A percentile compares a stretch with the other conserved stretches of the same genome.
Conservation (phyloP, 495 filamentous ascomycete species). For the Immersiella caudata region DNA sequence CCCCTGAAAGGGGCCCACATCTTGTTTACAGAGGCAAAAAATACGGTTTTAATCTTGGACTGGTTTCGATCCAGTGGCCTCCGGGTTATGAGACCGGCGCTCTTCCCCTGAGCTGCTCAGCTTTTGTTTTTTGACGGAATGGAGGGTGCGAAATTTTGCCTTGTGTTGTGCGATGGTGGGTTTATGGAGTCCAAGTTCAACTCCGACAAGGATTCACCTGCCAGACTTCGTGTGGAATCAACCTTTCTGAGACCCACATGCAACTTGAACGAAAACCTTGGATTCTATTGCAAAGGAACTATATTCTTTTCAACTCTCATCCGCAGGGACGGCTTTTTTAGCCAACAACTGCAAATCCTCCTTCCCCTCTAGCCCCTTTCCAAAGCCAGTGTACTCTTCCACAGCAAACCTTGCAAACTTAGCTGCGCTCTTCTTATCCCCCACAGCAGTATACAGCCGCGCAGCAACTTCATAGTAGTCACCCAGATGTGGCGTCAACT, state of each 20-base stretch:
- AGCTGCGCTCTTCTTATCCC: neutral
- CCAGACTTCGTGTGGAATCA: no score
- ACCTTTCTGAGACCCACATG: no score
- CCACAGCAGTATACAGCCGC: no score
- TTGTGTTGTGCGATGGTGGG: no score
- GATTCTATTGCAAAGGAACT: no score
- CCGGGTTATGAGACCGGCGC: neutral
- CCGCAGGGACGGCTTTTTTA: neutral
- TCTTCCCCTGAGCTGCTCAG: neutral
- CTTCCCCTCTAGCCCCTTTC: constrained; percentile 23
- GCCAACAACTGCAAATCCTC: neutral
- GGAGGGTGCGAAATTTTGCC: neutral
- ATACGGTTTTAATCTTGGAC: neutral
- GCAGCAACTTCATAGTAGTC: no score
- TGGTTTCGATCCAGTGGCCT: neutral
- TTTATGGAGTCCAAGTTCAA: no score
- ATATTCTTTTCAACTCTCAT: no score
- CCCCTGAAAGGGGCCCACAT: no score
- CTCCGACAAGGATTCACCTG: no score
- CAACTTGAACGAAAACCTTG: no score
- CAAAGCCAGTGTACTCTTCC: constrained; percentile 27
- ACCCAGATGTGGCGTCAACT: no score
- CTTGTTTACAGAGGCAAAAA: neutral
- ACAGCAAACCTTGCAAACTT: constrained; percentile 27
- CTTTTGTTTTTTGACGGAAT: neutral